Evolutionary conservation across 1,284 basidiomycete genomes (phyloP).

Genomic region (Dichomitus squalens): DNA sequence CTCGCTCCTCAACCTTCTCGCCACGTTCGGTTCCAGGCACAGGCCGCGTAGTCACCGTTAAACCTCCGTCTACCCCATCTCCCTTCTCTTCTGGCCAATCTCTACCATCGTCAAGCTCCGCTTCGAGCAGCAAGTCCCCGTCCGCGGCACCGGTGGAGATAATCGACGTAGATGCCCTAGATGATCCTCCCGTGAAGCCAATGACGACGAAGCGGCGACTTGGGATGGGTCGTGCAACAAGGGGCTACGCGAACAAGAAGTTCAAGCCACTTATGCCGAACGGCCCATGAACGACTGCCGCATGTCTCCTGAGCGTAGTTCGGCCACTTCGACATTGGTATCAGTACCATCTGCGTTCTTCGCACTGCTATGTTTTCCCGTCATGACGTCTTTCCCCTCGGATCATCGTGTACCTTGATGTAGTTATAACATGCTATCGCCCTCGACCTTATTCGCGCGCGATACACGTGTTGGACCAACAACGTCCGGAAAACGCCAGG

Average conservation of each 20-base stretch:
- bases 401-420: conserved; percentile 1
- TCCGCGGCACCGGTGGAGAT: neutral
- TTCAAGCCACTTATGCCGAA: conserved; percentile 48
- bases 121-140: neutral
- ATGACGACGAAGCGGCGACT: conserved; percentile 52
- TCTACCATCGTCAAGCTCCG: neutral
- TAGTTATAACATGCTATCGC: conserved; percentile 7
- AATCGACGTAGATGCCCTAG: neutral
- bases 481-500: conserved; percentile 3
- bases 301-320: neutral
- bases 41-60: neutral
- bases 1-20: neutral
- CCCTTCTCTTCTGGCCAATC: neutral
- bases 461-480: conserved; percentile 5
- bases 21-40: neutral
- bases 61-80: neutral
- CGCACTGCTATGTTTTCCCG: neutral
- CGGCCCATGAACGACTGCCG: conserved; percentile 6
- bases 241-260: conserved; percentile 67
- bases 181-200: conserved; percentile 13
- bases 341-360: neutral
- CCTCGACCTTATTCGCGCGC: neutral
- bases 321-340: neutral
- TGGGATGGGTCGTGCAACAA: conserved; percentile 55
- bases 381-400: neutral